Evolutionary conservation across 805 yeast species (phyloP).

Genomic region (Tetrapisispora iriomotensis): DNA sequence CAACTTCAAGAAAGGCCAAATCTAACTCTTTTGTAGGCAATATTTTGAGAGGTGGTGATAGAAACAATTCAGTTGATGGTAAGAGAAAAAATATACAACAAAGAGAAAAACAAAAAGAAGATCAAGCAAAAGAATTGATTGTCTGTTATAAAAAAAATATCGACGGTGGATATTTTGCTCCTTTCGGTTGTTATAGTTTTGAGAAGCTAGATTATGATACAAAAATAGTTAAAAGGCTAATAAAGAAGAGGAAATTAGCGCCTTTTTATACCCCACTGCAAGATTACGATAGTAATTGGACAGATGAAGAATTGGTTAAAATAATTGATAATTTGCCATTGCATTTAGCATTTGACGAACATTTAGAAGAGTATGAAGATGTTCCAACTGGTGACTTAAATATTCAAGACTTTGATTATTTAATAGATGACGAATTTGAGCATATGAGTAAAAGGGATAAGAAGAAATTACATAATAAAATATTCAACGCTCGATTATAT

Average conservation of each 20-base stretch:
- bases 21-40: constrained; percentile 22
- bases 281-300: constrained; percentile 65
- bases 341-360: constrained; percentile 42
- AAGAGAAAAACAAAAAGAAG: constrained; percentile 42
- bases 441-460: constrained; percentile 24
- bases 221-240: constrained; percentile 58
- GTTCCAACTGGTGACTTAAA: constrained; percentile 25
- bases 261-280: constrained; percentile 89
- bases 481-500: constrained; percentile 28
- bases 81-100: constrained; percentile 40
- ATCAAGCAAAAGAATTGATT: constrained; percentile 46
- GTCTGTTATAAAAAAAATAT: constrained; percentile 61
- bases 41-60: constrained; percentile 8
- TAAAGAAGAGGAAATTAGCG: constrained; percentile 62
- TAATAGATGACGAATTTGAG: constrained; percentile 15
- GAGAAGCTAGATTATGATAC: constrained; percentile 67
- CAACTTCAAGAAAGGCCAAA: constrained; percentile 14
- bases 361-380: constrained; percentile 28
- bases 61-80: background rate
- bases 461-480: constrained; percentile 22
- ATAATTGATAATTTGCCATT: constrained; percentile 42
- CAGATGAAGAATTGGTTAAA: constrained; percentile 53
- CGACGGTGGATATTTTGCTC: constrained; percentile 91
- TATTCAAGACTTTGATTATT: constrained; percentile 19
- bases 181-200: constrained; percentile 75